Evolutionary conservation across 108 stramenopile species (phyloP), one percentile per base, ranked within the genome.

Genomic region (Pseudonitzschia multistriata): DNA sequence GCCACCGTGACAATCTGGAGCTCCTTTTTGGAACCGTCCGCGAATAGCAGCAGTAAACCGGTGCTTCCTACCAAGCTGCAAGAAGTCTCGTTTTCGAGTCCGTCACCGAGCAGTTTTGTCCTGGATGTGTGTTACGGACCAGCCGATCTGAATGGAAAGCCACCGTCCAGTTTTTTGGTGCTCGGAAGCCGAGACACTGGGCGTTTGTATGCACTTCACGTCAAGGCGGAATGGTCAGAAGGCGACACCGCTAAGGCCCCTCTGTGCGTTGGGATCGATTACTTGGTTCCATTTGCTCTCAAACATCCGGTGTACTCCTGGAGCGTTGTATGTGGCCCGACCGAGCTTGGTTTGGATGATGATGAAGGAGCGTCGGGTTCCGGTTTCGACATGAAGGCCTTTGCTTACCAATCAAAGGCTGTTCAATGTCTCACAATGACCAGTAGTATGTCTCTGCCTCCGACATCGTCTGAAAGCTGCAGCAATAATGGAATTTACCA

Each of bases 281-380:
- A 89, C 67, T 72, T 90, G 49, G 88, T 88, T 21, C 85, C 88
- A n/a, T 82, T 93, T 68, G 56, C 70, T 7, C 73, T 85, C 8
- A 74, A 79, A 37, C 78, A 86, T 79, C 88, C 92, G 15, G 74
- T 82, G 17, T 88, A 85, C 49, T 88, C 88, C 5, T 81, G 81
- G 74, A 77, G 71, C 45, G 78, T 87, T 11, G 70, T 76, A 35
- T 73, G 67, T 34, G 50, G 66, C 15, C 71, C 72, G 34, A 53
- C 84, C 15, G 49, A 63, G 29, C 63, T 77, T 50, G 62, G 74
- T 57, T 42, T 78, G 3, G 42, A 83, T 3, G 40, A 71, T n/a
- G 49, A 37, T 21, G 67, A 78, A 49, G 64, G 60, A 6, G 33
- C 52, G 19, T 21, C n/a, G n/a, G 69, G 62, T 31, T 14, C 33